phyloP scores from a whole-genome alignment of 2,329 filamentous ascomycete species.

The Arthroderma uncinatum region DNA sequence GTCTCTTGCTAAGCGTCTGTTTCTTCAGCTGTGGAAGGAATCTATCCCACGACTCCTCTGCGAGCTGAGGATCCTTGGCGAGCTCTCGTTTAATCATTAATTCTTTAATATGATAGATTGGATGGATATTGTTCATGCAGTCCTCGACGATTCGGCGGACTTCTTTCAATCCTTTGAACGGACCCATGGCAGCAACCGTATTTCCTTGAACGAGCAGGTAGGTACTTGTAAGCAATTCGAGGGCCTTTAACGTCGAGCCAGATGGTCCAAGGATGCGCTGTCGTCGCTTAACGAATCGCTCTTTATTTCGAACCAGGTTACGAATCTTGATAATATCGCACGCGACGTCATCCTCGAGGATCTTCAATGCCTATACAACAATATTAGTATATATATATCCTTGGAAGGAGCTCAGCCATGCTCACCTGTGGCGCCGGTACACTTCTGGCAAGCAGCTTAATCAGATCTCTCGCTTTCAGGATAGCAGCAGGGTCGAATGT shows the following conservation, averaged over 20 bases:
- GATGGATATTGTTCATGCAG: slow-evolving; percentile 90
- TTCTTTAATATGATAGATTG: slow-evolving; percentile 87
- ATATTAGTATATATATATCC: neutral
- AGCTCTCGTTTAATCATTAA: slow-evolving; percentile 90
- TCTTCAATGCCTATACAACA: slow-evolving; percentile 58
- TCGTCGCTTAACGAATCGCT: slow-evolving; percentile 86
- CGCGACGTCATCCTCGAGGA: slow-evolving; percentile 81
- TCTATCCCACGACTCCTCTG: slow-evolving; percentile 83
- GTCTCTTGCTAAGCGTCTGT: slow-evolving; percentile 73
- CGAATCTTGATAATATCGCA: slow-evolving; percentile 96
- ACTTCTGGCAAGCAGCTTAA: slow-evolving; percentile 81
- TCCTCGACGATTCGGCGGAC: slow-evolving; percentile 81
- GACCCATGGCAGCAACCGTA: slow-evolving; percentile 84
- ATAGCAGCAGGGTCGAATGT: slow-evolving; percentile 88
- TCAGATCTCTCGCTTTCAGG: slow-evolving; percentile 83
- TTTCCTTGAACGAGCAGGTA: slow-evolving; percentile 96
- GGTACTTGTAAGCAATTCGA: slow-evolving; percentile 80
- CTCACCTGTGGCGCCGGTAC: slow-evolving; percentile 70
- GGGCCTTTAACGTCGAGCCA: slow-evolving; percentile 83
- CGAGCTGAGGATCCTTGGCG: slow-evolving; percentile 76
- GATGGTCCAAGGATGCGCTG: slow-evolving; percentile 87
- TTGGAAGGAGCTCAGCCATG: neutral
- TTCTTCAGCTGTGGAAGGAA: slow-evolving; percentile 98
- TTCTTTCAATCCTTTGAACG: slow-evolving; percentile 87
- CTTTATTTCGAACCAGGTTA: slow-evolving; percentile 81